Evolutionary conservation across 2,329 filamentous ascomycete species (phyloP).

Genomic region (Trichoderma semiorbis): DNA sequence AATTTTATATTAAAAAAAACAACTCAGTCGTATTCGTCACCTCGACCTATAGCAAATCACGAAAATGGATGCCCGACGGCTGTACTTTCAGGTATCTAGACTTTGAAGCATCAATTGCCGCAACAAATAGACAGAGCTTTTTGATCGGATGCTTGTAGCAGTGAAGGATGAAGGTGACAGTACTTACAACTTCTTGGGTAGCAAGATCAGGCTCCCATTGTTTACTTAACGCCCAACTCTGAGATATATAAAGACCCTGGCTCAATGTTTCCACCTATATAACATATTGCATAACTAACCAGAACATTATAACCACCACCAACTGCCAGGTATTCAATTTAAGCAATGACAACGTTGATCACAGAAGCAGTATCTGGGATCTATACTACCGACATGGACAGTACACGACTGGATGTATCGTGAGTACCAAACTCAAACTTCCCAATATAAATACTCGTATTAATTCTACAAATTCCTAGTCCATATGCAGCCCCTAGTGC

Average conservation of each 20-base stretch:
- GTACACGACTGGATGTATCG: neutral
- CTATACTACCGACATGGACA: neutral
- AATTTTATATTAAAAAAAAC: neutral
- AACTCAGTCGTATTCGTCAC: neutral
- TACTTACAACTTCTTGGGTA: neutral
- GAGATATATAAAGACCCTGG: neutral
- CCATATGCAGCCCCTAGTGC: constrained; percentile 2
- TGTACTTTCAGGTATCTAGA: neutral
- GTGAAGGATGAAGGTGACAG: neutral
- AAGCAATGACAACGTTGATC: neutral
- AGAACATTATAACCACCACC: neutral
- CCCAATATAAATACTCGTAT: neutral
- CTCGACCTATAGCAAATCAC: neutral
- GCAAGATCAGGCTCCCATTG: neutral
- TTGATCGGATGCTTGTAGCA: neutral
- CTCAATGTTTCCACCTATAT: too few relatives aligned
- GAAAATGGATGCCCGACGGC: neutral
- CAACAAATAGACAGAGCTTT: neutral
- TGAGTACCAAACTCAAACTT: neutral
- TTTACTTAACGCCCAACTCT: neutral
- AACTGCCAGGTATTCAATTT: neutral
- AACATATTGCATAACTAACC: neutral
- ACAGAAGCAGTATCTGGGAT: neutral
- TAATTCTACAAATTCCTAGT: neutral
- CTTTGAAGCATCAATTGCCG: neutral